Evolutionary conservation across 1,284 basidiomycete genomes (phyloP).

Genomic region (Athelia sp.): DNA sequence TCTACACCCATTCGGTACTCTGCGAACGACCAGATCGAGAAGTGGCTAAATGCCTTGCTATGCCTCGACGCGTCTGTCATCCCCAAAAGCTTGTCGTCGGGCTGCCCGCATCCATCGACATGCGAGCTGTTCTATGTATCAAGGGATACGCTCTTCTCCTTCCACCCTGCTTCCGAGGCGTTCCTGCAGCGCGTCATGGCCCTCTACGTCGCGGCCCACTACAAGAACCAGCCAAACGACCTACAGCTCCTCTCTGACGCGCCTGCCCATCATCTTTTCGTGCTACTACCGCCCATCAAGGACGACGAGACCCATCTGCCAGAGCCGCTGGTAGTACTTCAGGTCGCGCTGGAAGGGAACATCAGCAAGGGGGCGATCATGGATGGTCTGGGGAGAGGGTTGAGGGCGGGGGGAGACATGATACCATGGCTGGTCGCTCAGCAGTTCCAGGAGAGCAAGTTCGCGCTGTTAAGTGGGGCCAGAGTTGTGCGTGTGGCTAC

Average conservation of each 20-base stretch:
- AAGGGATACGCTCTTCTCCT: constrained; percentile 95
- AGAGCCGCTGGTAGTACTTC: constrained; percentile 91
- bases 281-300: constrained; percentile 87
- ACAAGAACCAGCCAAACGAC: constrained; percentile 99
- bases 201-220: constrained; percentile 94
- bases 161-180: constrained; percentile 93
- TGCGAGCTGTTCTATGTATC: constrained; percentile 97
- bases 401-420: constrained; percentile 90
- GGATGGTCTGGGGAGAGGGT: constrained; percentile 78
- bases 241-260: constrained; percentile 96
- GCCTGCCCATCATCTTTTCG: constrained; percentile 95
- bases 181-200: constrained; percentile 99
- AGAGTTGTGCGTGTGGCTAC: constrained; percentile 92
- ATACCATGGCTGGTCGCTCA: constrained; percentile 97
- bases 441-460: constrained; percentile 96
- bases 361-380: constrained; percentile 86
- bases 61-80: constrained; percentile 91
- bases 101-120: constrained; percentile 88
- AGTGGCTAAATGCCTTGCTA: constrained; percentile 89
- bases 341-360: constrained; percentile 94
- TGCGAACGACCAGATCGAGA: constrained; percentile 85
- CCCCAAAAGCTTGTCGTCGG: constrained; percentile 59
- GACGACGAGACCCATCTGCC: constrained; percentile 85
- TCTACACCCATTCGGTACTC: constrained; percentile 94
- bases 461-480: constrained; percentile 89